A percentile compares a stretch with the other conserved stretches of the same genome.
These are phyloP conservation scores for Davidsoniella eucalypti DNA, from an alignment of 2,329 filamentous ascomycete species.

Conservation along the genomic window DNA sequence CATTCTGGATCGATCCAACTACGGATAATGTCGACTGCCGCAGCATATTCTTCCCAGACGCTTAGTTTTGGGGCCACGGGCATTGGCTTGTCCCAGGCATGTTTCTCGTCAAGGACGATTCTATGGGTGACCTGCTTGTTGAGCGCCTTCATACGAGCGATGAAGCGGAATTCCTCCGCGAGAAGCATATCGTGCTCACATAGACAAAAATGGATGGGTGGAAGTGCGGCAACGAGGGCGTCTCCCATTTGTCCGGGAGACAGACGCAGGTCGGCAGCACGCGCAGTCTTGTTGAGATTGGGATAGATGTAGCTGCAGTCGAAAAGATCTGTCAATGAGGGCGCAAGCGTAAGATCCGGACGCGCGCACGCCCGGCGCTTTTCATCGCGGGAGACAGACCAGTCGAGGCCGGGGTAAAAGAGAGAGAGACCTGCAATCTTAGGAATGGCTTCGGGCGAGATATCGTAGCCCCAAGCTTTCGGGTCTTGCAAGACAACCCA, in stretches of 20 bases:
- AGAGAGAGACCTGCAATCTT: slow-evolving; percentile 35
- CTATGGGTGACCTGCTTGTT: slow-evolving; percentile 23
- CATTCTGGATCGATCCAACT: slow-evolving; percentile 25
- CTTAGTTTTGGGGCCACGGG: slow-evolving; percentile 28
- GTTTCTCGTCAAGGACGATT: slow-evolving; percentile 29
- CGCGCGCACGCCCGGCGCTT: slow-evolving; percentile 36
- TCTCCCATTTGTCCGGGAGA: slow-evolving; percentile 41
- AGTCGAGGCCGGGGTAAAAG: slow-evolving; percentile 48
- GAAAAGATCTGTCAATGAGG: slow-evolving; percentile 43
- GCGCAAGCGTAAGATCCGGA: slow-evolving; percentile 42
- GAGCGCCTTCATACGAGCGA: slow-evolving; percentile 32
- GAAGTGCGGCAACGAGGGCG: slow-evolving; percentile 33
- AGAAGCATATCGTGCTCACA: slow-evolving; percentile 53
- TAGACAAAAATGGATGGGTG: slow-evolving; percentile 39
- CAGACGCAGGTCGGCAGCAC: slow-evolving; percentile 33
- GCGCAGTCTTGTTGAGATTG: slow-evolving; percentile 26
- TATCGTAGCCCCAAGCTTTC: slow-evolving; percentile 22
- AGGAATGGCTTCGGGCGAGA: slow-evolving; percentile 22
- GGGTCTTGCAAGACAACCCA: slow-evolving; percentile 31
- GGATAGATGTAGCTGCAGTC: slow-evolving; percentile 46
- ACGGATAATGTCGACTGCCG: slow-evolving; percentile 25
- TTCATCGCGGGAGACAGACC: slow-evolving; percentile 37
- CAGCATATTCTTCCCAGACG: slow-evolving; percentile 29
- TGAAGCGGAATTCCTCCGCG: slow-evolving; percentile 42
- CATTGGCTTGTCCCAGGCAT: slow-evolving; percentile 33